Conservation (phyloP, 2,329 filamentous ascomycete species). For the Microsporum ferrugineum region DNA sequence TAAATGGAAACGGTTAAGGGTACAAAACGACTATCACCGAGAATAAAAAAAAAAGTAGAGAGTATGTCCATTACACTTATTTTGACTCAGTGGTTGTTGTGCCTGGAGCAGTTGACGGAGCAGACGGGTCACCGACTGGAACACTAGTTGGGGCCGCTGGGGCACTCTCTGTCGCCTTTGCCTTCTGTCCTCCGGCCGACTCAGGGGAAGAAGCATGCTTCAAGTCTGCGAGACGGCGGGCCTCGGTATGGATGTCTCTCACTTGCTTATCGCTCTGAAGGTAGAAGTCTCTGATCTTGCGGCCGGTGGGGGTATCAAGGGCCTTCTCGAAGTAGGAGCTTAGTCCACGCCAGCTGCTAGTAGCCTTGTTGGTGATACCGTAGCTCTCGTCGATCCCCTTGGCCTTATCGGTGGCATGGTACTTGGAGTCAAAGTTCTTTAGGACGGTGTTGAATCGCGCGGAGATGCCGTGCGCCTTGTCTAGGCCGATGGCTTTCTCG, state of each 20-base stretch:
- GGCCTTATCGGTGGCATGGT: conserved; percentile 77
- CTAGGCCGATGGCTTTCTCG: conserved; percentile 72
- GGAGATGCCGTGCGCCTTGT: conserved; percentile 79
- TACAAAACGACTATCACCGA: neutral
- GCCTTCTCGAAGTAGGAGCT: conserved; percentile 93
- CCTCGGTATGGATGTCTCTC: conserved; percentile 85
- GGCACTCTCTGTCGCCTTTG: conserved; percentile 21
- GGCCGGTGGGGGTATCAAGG: conserved; percentile 70
- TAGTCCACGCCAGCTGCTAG: conserved; percentile 55
- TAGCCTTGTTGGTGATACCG: conserved; percentile 64
- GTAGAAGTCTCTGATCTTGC: conserved; percentile 83
- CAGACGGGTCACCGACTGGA: conserved; percentile 1
- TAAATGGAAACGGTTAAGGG: neutral
- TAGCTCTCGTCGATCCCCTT: conserved; percentile 75
- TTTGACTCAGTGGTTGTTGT: neutral
- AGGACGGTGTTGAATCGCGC: conserved; percentile 67
- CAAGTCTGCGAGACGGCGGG: conserved; percentile 72
- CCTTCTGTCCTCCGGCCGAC: conserved; percentile 28
- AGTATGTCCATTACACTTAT: neutral
- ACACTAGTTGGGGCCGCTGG: conserved; percentile 13
- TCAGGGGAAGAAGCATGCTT: conserved; percentile 48
- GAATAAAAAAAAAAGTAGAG: neutral
- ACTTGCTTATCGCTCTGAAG: conserved; percentile 75
- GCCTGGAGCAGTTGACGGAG: neutral
- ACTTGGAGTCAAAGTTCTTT: conserved; percentile 67